Percentiles rank a stretch among this genome's conserved stretches.
These are phyloP conservation scores for Cutaneotrichosporon spelunceum DNA, from an alignment of 1,284 basidiomycete genomes.

Conservation along the genomic window DNA sequence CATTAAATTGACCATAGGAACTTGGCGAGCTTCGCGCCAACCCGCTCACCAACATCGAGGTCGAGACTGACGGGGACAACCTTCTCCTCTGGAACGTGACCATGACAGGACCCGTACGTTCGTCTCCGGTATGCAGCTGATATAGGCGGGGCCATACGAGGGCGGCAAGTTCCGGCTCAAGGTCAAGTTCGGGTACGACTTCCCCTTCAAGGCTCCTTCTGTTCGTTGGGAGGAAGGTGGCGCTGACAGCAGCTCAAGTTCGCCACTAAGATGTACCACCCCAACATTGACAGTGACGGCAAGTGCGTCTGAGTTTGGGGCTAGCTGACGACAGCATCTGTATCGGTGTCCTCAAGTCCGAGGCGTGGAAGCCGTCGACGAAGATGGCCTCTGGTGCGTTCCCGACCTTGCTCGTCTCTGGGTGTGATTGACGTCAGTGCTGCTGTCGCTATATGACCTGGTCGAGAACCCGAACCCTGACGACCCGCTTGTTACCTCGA, in stretches of 20 bases:
- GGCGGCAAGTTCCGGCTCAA: slow-evolving; percentile 75
- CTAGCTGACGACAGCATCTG: slow-evolving; percentile 54
- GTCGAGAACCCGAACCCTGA: slow-evolving; percentile 82
- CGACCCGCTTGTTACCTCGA: slow-evolving; percentile 68
- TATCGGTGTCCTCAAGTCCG: slow-evolving; percentile 54
- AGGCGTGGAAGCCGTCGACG: slow-evolving; percentile 78
- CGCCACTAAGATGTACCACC: slow-evolving; percentile 74
- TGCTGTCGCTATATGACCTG: slow-evolving; percentile 76
- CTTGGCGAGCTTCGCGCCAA: slow-evolving; percentile 40
- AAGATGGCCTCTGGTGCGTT: slow-evolving; percentile 66
- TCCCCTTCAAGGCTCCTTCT: slow-evolving; percentile 83
- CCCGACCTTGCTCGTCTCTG: slow-evolving; percentile 8
- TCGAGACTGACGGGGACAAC: slow-evolving; percentile 68
- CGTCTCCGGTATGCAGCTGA: neutral
- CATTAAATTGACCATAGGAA: slow-evolving; percentile 36
- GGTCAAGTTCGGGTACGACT: slow-evolving; percentile 68
- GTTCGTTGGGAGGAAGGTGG: slow-evolving; percentile 54
- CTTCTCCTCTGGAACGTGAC: slow-evolving; percentile 72
- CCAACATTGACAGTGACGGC: slow-evolving; percentile 66
- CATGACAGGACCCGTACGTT: slow-evolving; percentile 70
- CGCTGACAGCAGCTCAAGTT: slow-evolving; percentile 65
- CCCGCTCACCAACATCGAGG: slow-evolving; percentile 60
- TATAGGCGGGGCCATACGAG: slow-evolving; percentile 73
- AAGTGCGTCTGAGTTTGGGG: slow-evolving; percentile 58
- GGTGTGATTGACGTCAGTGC: slow-evolving; percentile 55